phyloP scores from a whole-genome alignment of 2,329 filamentous ascomycete species.

The Ilyonectria mors-panacis region DNA sequence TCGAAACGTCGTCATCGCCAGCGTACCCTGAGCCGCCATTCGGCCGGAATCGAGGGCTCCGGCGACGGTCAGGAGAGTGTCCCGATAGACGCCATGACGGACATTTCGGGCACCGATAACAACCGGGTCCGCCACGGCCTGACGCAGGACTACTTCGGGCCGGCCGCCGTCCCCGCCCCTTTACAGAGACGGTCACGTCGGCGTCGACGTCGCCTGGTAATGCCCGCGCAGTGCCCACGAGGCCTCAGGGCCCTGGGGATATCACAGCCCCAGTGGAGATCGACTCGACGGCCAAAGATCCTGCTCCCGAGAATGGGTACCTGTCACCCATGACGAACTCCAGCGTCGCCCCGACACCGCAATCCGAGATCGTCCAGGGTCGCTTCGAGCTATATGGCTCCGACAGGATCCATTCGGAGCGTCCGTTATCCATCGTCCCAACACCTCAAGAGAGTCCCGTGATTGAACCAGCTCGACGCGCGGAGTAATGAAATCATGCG shows the following conservation, averaged over 20 bases:
- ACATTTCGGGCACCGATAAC: constrained; percentile 47
- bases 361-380: constrained; percentile 49
- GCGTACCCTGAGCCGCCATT: constrained; percentile 31
- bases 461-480: constrained; percentile 24
- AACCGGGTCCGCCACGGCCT: constrained; percentile 50
- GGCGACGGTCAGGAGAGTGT: constrained; percentile 28
- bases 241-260: constrained; percentile 64
- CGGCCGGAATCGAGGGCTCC: constrained; percentile 37
- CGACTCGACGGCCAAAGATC: constrained; percentile 53
- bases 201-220: constrained; percentile 51
- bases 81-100: constrained; percentile 51
- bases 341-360: constrained; percentile 40
- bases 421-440: constrained; percentile 43
- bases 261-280: constrained; percentile 70
- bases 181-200: constrained; percentile 54
- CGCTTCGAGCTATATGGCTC: constrained; percentile 63
- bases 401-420: constrained; percentile 36
- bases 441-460: constrained; percentile 43
- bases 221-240: constrained; percentile 59
- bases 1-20: constrained; percentile 54
- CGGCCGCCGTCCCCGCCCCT: constrained; percentile 62
- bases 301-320: constrained; percentile 29
- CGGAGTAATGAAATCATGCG: constrained; percentile 25
- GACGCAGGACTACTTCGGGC: constrained; percentile 61
- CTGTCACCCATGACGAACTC: constrained; percentile 41